Base-by-base conservation (phyloP, 192 early-diverging fungal genomes). In the Powellomyces hirtus region DNA sequence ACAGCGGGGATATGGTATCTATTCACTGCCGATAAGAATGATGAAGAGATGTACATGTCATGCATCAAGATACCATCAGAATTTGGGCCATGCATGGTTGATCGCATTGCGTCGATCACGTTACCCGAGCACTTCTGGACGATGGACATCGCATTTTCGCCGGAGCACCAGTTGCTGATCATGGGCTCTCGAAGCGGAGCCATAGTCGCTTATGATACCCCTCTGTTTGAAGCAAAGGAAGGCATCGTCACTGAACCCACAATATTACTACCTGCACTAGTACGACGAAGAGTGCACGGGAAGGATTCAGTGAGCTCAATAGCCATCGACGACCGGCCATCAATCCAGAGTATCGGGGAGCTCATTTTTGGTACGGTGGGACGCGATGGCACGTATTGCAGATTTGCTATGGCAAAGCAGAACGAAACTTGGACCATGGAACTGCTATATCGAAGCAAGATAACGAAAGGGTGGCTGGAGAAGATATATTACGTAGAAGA, bases 381-480 rank as follows among this genome's bases (percentile, higher is more conserved):
- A 6, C 77, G 89, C 22, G 88, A 91, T 75, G 89, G 89, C 0
- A 73, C 76, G 24, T 89, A 82, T 70, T 68, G 65, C 38, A 5
- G 66, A 24, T 76, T 42, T 42, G 44, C 24, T 4, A 13, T 75
- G 62, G 2, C 33, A 51, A 8, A n/a, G 29, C 30, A 40, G 31
- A 5, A 44, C 56, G 42, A 63, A 22, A n/a, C 26, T 22, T 58
- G 76, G 62, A 36, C 62, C 36, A 27, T 85, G 16, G 84, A 90
- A 69, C 76, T 77, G 34, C 66, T 87, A 13, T 82, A 82, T 49
- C 67, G 67, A 30, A 79, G 82, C n/a, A 84, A 84, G 59, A 77
- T 95, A 33, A 93, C 93, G 4, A 80, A 79, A 36, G 93, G 92
- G 6, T 89, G 89, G 86, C 52, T 93, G 30, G 92, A 92, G 72